A percentile compares a stretch with the other conserved stretches of the same genome.
Evolutionary conservation across 495 filamentous ascomycete species (phyloP).

Genomic region (Tuber magnatum): DNA sequence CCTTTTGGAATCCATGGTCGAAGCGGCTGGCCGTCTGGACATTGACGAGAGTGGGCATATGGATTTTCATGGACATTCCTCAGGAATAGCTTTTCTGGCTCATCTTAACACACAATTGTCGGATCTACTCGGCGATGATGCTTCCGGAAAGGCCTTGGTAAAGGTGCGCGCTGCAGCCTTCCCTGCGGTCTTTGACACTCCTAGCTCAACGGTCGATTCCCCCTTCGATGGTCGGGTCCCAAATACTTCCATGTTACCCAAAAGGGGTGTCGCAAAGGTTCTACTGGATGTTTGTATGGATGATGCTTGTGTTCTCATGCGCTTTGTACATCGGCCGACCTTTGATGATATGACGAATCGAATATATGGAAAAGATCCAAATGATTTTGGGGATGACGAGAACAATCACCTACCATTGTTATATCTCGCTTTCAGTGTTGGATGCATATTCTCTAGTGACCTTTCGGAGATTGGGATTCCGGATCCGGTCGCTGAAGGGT

Average conservation of each 20-base stretch:
- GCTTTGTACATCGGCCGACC: conserved; percentile 79
- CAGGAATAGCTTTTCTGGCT: conserved; percentile 76
- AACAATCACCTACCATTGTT: conserved; percentile 74
- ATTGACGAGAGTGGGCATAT: conserved; percentile 85
- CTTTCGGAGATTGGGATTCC: conserved; percentile 47
- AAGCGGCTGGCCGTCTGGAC: conserved; percentile 79
- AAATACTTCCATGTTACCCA: conserved; percentile 62
- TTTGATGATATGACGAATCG: conserved; percentile 73
- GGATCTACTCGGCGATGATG: conserved; percentile 53
- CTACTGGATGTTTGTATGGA: conserved; percentile 73
- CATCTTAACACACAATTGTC: conserved; percentile 81
- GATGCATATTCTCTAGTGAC: conserved; percentile 67
- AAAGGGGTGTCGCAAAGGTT: conserved; percentile 56
- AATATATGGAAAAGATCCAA: conserved; percentile 65
- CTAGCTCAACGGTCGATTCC: conserved; percentile 52
- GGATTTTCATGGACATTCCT: conserved; percentile 93
- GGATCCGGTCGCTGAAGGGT: conserved; percentile 49
- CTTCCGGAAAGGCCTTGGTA: conserved; percentile 9
- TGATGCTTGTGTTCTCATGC: conserved; percentile 73
- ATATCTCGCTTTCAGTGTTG: conserved; percentile 76
- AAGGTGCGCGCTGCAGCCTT: conserved; percentile 33
- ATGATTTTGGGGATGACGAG: conserved; percentile 65
- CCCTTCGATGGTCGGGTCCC: conserved; percentile 46
- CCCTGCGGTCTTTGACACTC: conserved; percentile 59
- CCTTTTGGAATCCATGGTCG: conserved; percentile 89